phyloP scores from a whole-genome alignment of 2,329 filamentous ascomycete genomes.

The Colletotrichum viniferum region DNA sequence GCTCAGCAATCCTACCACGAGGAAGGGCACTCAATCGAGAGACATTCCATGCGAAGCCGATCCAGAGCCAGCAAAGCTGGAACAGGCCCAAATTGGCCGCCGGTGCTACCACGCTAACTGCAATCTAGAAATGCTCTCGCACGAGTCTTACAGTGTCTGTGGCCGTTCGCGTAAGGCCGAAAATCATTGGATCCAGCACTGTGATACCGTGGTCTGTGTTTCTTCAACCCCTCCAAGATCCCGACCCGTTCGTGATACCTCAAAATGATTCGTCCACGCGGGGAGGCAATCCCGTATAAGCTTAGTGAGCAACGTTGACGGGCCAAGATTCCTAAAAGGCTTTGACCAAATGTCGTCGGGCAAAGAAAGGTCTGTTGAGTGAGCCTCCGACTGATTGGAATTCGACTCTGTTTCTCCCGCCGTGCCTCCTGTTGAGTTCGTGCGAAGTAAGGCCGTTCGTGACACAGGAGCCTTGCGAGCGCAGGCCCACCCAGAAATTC shows the following conservation, averaged over 20 bases:
- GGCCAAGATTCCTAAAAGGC: background rate
- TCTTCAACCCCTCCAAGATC: background rate
- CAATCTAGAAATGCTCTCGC: background rate
- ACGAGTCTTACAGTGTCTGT: slow-evolving; percentile 11
- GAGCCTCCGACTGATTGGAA: background rate
- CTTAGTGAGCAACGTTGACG: background rate
- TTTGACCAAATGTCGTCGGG: background rate
- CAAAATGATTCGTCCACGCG: background rate
- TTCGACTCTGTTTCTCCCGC: background rate
- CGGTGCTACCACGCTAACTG: background rate
- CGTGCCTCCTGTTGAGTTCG: background rate
- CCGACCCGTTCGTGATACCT: background rate
- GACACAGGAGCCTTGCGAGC: background rate
- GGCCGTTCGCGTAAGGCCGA: slow-evolving; percentile 15
- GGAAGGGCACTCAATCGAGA: background rate
- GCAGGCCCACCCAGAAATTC: background rate
- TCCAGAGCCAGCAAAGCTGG: background rate
- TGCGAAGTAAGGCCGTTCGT: slow-evolving; percentile 22
- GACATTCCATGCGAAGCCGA: background rate
- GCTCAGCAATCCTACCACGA: background rate
- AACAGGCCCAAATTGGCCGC: background rate
- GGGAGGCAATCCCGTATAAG: background rate
- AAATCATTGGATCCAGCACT: slow-evolving; percentile 14
- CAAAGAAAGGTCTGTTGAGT: background rate
- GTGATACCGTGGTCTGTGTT: slow-evolving; percentile 6